Evolutionary conservation across 495 filamentous ascomycete species (phyloP), one percentile per base, ranked within the genome.

Genomic region (Jackrogersella minutella): DNA sequence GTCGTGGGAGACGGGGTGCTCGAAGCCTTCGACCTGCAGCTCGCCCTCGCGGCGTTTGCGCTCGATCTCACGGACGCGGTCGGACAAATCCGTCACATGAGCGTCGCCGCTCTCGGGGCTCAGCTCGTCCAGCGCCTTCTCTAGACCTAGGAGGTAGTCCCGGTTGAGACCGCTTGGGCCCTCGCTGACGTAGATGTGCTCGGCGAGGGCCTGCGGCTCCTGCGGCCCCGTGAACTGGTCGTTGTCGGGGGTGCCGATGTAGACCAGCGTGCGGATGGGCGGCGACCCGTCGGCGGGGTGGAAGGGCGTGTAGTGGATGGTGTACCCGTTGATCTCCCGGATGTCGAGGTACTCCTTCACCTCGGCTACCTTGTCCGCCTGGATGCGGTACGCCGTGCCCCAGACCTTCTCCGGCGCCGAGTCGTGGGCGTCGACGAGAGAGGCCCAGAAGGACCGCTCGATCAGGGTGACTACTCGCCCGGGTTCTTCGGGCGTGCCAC

Each of bases 251-350:
- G 94, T 91, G 9, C 96, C 96, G 73, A 99, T 98, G 74, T 99
- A 99, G 0, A 98, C 92, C 64, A 97, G 73, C 4, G 86, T 84
- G 33, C 55, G 76, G 49, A 83, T 82, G 63, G 73, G 68, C 22
- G 72, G 68, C 28, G 80, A 72, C 16, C 74, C 78, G 54, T 80
- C 71, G 10, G 84, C 80, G 8, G 90, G 85, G 72, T 91, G 81
- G 76, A 97, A 97, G 1, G 88, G 87, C 17, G 91, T 93, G 76
- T 91, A 91, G 73, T 96, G 92, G 64, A 95, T 93, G 30, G 86
- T 90, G 74, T 98, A 98, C 5, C 96, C 96, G 74, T 98, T 95
- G 69, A 97, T 97, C 78, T 99, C 96, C 11, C 96, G 90, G 58
- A 97, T 93, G 73, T 98, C 93, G 33, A 99, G 92, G 76, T 97